These are phyloP conservation scores for Apiospora hydei DNA, from an alignment of 2,329 filamentous ascomycete genomes.

Conservation along the genomic window DNA sequence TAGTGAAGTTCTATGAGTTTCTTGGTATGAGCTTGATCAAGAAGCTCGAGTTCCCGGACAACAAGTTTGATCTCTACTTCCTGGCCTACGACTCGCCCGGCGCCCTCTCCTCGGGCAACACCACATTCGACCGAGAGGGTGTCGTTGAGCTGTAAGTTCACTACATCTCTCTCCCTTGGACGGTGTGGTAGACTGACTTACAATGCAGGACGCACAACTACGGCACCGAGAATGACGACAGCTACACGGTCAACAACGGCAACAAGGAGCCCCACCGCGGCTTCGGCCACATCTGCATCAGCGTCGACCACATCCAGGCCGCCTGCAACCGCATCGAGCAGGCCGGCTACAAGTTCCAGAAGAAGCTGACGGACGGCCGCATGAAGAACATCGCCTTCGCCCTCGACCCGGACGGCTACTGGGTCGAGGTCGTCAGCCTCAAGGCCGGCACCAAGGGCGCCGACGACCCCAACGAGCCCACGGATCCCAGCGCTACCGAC, in stretches of 20 bases:
- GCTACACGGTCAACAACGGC: conserved; percentile 84
- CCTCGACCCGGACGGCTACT: conserved; percentile 86
- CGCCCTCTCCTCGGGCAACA: conserved; percentile 75
- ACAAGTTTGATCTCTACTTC: conserved; percentile 96
- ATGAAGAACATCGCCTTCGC: conserved; percentile 92
- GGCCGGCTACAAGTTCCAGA: conserved; percentile 92
- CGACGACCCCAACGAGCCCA: conserved; percentile 73
- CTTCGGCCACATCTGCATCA: conserved; percentile 87
- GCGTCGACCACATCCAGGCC: conserved; percentile 83
- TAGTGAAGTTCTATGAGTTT: conserved; percentile 92
- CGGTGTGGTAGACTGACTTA: background rate
- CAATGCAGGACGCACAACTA: conserved; percentile 68
- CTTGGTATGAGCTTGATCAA: conserved; percentile 86
- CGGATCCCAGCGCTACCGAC: conserved; percentile 71
- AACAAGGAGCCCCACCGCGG: conserved; percentile 88
- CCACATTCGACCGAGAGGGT: conserved; percentile 82
- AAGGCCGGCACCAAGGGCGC: conserved; percentile 53
- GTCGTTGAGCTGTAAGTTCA: conserved; percentile 76
- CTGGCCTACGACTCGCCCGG: conserved; percentile 83
- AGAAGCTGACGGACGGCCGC: conserved; percentile 87
- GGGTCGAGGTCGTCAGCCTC: conserved; percentile 83
- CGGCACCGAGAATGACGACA: conserved; percentile 84
- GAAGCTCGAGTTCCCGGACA: conserved; percentile 82
- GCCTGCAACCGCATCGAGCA: conserved; percentile 90
- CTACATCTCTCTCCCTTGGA: background rate